These are phyloP conservation scores for Gossypium arboreum DNA, from an alignment of 345 rosid genomes.

Conservation along the genomic window DNA sequence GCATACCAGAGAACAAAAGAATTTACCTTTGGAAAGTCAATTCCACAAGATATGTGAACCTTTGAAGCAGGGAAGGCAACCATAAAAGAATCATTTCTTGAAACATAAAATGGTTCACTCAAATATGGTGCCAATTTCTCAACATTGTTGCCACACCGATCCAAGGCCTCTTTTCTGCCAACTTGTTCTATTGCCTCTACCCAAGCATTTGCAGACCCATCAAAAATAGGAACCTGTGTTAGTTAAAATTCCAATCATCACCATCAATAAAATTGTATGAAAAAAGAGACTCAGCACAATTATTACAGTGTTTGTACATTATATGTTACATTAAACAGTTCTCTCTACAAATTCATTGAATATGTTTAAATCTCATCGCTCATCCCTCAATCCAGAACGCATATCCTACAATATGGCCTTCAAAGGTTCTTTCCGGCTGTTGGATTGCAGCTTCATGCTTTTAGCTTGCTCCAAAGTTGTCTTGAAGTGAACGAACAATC, in stretches of 20 bases:
- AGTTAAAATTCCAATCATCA: slow-evolving; percentile 8
- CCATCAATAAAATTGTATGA: background rate
- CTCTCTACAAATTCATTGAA: background rate
- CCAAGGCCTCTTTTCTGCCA: slow-evolving; percentile 54
- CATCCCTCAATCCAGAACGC: background rate
- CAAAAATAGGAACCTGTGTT: slow-evolving; percentile 73
- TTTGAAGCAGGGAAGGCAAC: slow-evolving; percentile 61
- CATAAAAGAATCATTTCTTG: slow-evolving; percentile 58
- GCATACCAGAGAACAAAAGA: background rate
- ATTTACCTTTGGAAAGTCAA: slow-evolving; percentile 70
- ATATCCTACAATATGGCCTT: background rate
- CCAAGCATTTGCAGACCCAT: slow-evolving; percentile 88
- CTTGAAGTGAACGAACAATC: background rate
- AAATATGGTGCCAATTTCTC: slow-evolving; percentile 59
- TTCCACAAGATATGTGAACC: slow-evolving; percentile 67
- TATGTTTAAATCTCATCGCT: background rate
- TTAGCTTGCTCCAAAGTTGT: background rate
- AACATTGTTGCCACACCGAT: slow-evolving; percentile 38
- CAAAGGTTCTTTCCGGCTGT: background rate
- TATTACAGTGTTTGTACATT: background rate
- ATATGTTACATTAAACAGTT: background rate
- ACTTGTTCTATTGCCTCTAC: slow-evolving; percentile 53
- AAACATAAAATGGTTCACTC: slow-evolving; percentile 51
- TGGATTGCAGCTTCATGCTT: background rate
- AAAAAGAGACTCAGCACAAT: background rate